These are phyloP conservation scores for Boletus sp. DNA, from an alignment of 768 basidiomycete species.

Conservation along the genomic window DNA sequence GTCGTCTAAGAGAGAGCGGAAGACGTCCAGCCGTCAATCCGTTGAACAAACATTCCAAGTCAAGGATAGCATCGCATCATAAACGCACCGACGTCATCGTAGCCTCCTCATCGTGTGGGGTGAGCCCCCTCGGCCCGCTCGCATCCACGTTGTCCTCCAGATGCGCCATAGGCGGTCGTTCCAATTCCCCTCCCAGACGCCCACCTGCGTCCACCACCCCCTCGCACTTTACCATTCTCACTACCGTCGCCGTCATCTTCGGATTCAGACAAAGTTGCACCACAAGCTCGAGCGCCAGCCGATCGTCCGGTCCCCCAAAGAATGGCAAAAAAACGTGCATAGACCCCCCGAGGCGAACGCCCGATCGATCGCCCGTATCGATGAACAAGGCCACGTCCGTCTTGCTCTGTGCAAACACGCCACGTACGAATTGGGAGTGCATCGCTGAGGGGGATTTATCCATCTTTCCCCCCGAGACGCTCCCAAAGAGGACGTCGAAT, in stretches of 20 bases:
- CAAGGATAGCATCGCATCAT: neutral
- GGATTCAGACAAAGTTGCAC: constrained; percentile 76
- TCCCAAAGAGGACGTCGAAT: constrained; percentile 65
- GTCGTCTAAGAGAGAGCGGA: constrained; percentile 16
- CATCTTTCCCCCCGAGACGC: constrained; percentile 12
- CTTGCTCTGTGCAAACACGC: constrained; percentile 66
- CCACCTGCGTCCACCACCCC: constrained; percentile 14
- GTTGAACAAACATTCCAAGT: neutral
- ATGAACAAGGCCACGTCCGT: constrained; percentile 84
- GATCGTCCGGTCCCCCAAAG: constrained; percentile 92
- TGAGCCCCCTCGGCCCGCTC: neutral
- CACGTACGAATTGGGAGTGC: constrained; percentile 82
- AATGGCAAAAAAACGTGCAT: constrained; percentile 85
- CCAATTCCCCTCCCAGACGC: constrained; percentile 8
- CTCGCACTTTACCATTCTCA: constrained; percentile 58
- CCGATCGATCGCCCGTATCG: constrained; percentile 49
- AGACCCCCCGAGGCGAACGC: constrained; percentile 25
- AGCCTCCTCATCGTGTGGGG: neutral
- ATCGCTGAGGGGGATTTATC: constrained; percentile 48
- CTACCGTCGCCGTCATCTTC: constrained; percentile 67
- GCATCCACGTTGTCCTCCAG: constrained; percentile 3
- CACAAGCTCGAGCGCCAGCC: constrained; percentile 80
- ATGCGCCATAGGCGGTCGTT: constrained; percentile 25
- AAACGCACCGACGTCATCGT: constrained; percentile 9
- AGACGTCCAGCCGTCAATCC: neutral